Evolutionary conservation across 148 eudicot species (phyloP).

Genomic region (Amaranthus palmeri): DNA sequence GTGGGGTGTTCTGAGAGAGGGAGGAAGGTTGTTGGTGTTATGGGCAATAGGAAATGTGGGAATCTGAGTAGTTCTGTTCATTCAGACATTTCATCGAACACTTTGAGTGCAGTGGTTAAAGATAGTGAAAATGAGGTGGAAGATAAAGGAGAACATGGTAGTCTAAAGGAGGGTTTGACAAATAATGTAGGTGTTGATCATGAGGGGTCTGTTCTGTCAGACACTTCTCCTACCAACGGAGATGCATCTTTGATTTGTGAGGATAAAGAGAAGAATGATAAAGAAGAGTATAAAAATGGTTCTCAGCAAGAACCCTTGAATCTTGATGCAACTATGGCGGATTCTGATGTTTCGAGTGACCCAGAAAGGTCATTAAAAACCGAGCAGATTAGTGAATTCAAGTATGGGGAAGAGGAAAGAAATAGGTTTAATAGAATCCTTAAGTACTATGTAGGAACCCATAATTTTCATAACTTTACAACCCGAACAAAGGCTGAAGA

Average conservation of each 20-base stretch:
- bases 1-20: conserved; percentile 82
- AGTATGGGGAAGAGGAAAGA: conserved; percentile 60
- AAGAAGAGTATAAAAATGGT: not conserved
- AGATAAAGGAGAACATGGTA: not conserved
- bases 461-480: conserved; percentile 88
- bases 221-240: conserved; percentile 34
- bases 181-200: conserved; percentile 6
- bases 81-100: conserved; percentile 24
- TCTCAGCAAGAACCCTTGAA: not conserved
- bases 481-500: conserved; percentile 84
- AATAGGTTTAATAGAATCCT: conserved; percentile 70
- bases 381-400: conserved; percentile 33
- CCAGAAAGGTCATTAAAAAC: not conserved
- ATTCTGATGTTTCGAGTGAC: not conserved
- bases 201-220: conserved; percentile 24
- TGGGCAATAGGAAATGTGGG: conserved; percentile 46
- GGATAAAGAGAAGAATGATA: conserved; percentile 5
- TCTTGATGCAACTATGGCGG: conserved; percentile 6
- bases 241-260: conserved; percentile 14
- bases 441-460: conserved; percentile 73
- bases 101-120: conserved; percentile 3
- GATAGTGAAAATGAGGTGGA: not conserved
- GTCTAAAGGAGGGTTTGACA: not conserved
- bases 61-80: not conserved
- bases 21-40: conserved; percentile 63